These are phyloP conservation scores for Coemansia sp. DNA, from an alignment of 192 early-diverging fungal genomes.

Conservation along the genomic window DNA sequence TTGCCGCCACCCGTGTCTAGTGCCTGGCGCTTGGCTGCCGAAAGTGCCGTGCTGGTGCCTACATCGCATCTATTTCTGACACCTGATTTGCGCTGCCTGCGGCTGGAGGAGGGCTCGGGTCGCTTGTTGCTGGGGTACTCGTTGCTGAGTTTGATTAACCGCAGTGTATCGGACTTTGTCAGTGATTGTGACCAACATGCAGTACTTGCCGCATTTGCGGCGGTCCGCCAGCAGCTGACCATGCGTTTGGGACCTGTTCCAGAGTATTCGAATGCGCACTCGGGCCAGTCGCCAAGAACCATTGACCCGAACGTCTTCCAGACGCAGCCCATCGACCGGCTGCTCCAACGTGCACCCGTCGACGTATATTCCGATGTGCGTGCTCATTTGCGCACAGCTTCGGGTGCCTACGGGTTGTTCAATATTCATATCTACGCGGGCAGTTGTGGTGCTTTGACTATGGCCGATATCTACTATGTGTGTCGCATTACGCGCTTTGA, in stretches of 20 bases:
- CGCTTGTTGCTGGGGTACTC: conserved; percentile 42
- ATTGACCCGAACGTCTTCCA: conserved; percentile 51
- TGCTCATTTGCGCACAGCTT: conserved; percentile 43
- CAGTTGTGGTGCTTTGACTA: conserved; percentile 11
- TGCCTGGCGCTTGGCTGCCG: conserved; percentile 2
- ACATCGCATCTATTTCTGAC: conserved; percentile 52
- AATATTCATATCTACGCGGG: conserved; percentile 44
- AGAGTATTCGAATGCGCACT: conserved; percentile 21
- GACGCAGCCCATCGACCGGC: conserved; percentile 37
- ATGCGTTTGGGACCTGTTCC: conserved; percentile 23
- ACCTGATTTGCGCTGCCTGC: conserved; percentile 38
- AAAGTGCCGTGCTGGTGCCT: background rate
- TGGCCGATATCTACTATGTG: conserved; percentile 41
- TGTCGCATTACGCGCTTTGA: conserved; percentile 43
- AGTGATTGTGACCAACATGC: conserved; percentile 32
- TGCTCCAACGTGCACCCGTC: conserved; percentile 39
- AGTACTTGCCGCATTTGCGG: conserved; percentile 22
- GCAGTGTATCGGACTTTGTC: conserved; percentile 49
- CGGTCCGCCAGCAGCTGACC: conserved; percentile 20
- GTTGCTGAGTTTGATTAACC: conserved; percentile 55
- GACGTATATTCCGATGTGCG: conserved; percentile 26
- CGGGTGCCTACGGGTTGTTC: conserved; percentile 38
- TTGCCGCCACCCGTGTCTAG: conserved; percentile 7
- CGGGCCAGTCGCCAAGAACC: conserved; percentile 24
- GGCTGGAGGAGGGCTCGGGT: conserved; percentile 38